Evolutionary conservation across 176 grass and related monocot genomes (phyloP), one percentile per base, ranked within the genome.

Genomic region (Lolium multiflorum): DNA sequence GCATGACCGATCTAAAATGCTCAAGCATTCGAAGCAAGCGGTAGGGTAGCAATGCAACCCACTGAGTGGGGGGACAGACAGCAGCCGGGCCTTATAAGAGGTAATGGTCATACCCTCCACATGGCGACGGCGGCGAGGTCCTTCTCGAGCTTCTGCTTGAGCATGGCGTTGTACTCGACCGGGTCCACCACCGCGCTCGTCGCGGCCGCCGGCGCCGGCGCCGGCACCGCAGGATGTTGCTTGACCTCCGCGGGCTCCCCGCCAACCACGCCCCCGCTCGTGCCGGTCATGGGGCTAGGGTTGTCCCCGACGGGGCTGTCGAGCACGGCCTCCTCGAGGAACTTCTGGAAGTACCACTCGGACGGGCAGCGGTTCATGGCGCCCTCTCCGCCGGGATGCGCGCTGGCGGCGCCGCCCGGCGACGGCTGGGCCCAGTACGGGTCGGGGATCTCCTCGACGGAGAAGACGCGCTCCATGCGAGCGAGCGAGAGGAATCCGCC

Each of bases 311-410:
- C 82, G 2, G 90, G 77, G 75, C 87, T 91, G 59, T 88, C 88
- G 82, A 89, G 80, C 78, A 87, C 87, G 4, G 91, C 90, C 74
- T 92, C 91, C 84, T 98, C 93, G 41, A 98, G 87, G 74, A 98
- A 98, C 86, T 93, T 95, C 95, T 98, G 89, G 87, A 98, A 92
- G 81, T 87, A 95, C 95, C 95, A 95, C 84, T 98, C 95, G 13
- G 95, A 98, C 43, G 93, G 55, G 85, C 85, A 93, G 47, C 95
- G 76, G 85, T 87, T 95, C 93, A 98, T 89, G 26, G 83, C 84
- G 52, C 85, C 16, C 21, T 1, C 89, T 11, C 58, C 80, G 6
- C 76, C 81, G 6, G 82, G 15, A 18, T 16, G 13, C 5, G 63
- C 62, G 62, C 6, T n/a, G 6, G 25, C 85, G 46, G 55, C 13